phyloP scores from a whole-genome alignment of 257 asterid genomes.

The Haberlea rhodopensis region DNA sequence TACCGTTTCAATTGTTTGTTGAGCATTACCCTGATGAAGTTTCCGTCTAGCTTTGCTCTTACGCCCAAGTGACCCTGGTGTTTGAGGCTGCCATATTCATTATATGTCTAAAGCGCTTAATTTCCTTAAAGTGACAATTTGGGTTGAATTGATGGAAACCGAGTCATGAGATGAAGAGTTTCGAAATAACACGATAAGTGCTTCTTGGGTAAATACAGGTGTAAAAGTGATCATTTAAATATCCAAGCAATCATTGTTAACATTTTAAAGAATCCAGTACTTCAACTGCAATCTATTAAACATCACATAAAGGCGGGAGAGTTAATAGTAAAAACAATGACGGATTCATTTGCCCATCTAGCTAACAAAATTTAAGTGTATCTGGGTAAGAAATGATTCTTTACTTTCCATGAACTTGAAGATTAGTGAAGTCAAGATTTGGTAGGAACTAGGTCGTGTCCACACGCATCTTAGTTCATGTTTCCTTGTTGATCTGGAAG shows the following conservation, averaged over 20 bases:
- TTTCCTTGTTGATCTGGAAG: no score
- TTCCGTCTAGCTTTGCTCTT: background rate
- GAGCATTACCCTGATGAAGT: conserved; percentile 4
- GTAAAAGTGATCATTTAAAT: background rate
- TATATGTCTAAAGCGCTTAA: background rate
- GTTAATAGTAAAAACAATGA: no score
- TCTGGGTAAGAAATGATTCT: no score
- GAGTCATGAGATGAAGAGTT: no score
- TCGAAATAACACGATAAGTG: background rate
- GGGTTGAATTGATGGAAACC: background rate
- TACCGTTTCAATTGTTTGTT: background rate
- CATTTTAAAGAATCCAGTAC: background rate
- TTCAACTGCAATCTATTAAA: background rate
- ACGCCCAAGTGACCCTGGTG: background rate
- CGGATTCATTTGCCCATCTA: no score
- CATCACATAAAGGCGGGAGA: background rate
- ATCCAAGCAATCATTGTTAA: background rate
- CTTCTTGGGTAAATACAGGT: no score
- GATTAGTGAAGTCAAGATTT: no score
- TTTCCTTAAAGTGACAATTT: background rate
- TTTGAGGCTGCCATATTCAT: background rate
- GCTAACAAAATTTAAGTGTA: no score
- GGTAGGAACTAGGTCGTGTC: no score
- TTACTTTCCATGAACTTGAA: no score
- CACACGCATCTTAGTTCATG: no score